Base-by-base conservation (phyloP, 2,329 filamentous ascomycete species). In the Basipetospora sp. region DNA sequence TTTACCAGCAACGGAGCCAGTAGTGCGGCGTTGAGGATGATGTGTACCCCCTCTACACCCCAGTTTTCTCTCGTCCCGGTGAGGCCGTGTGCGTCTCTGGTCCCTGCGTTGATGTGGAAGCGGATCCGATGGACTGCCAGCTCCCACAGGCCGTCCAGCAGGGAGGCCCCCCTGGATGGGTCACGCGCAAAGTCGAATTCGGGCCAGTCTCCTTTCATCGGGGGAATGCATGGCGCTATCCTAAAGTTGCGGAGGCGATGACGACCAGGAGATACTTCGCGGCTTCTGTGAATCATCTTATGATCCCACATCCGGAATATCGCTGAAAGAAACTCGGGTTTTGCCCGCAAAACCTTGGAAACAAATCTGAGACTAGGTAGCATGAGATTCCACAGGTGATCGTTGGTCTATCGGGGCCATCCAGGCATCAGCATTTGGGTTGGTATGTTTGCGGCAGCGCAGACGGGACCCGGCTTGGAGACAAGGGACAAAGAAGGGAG, bases 341-440 rank as follows among this genome's bases (percentile, higher is more conserved):
- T 19, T 10, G 28, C 30, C 3, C 35, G 11, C 1, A 55, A 39
- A 3, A 56, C 34, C 3, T 47, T 44, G 1, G 51, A 47, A 8
- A 47, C 45, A 8, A 55, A 42, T 29, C 46, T 43, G 5, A 56
- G 46, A 5, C 50, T 45, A 6, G 53, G 53, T 14, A 51, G 47
- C 28, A 55, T 39, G 11, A 46, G 48, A 3, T 45, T 13, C 53
- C 53, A 56, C 2, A 56, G 36, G 8, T 44, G 40, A n/a, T 55
- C 47, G 3, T 47, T 49, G 18, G 42, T 41, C 43, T 46, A 25
- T n/a, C n/a, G n/a, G n/a, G n/a, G n/a, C n/a, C n/a, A n/a, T n/a
- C n/a, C n/a, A n/a, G n/a, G n/a, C n/a, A n/a, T n/a, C n/a, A n/a
- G n/a, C n/a, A n/a, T n/a, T n/a, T n/a, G n/a, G n/a, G n/a, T n/a